Evolutionary conservation across 2,329 filamentous ascomycete genomes (phyloP), one percentile per base, ranked within the genome.

Genomic region (Aspergillus uvarum): DNA sequence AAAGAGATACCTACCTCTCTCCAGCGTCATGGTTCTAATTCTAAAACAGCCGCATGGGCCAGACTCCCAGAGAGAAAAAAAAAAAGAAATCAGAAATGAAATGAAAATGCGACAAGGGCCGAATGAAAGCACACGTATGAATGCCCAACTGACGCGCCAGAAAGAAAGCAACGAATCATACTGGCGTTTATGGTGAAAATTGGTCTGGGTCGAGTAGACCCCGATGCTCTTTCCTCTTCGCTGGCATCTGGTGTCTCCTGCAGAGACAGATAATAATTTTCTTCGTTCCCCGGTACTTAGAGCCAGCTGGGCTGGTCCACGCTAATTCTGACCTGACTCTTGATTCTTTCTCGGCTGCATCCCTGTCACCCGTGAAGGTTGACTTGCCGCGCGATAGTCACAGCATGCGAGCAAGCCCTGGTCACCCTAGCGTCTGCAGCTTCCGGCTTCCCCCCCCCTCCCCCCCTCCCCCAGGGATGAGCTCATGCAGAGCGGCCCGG

Each of bases 111-210:
- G 38, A 44, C 38, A 44, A 44, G 38, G 38, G 38, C 38, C 38
- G 38, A 44, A 44, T 44, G 64, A 50, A 63, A 68, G 72, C 38
- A 72, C 72, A 76, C 68, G 76, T 68, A 75, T 75, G 71, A 72
- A 71, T 78, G 76, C 76, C 75, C 76, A 78, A 77, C 71, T 29
- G 8, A 63, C 65, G 61, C 72, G 68, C 63, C 60, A 69, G 61
- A 67, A 58, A 29, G 66, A 63, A 70, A 68, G 71, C 70, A 68
- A 65, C 74, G 69, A 76, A 75, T 75, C 72, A 73, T 50, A 35
- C 47, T 48, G 19, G 47, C 56, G 54, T 48, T 58, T 54, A 14
- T 32, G 21, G 54, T 35, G 52, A 44, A 61, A 53, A 49, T 35
- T 59, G 49, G 49, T 54, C 59, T 64, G 61, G 63, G 59, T 65